These are phyloP conservation scores for Mrakia blollopis DNA, from an alignment of 768 basidiomycete genomes.

Conservation along the genomic window DNA sequence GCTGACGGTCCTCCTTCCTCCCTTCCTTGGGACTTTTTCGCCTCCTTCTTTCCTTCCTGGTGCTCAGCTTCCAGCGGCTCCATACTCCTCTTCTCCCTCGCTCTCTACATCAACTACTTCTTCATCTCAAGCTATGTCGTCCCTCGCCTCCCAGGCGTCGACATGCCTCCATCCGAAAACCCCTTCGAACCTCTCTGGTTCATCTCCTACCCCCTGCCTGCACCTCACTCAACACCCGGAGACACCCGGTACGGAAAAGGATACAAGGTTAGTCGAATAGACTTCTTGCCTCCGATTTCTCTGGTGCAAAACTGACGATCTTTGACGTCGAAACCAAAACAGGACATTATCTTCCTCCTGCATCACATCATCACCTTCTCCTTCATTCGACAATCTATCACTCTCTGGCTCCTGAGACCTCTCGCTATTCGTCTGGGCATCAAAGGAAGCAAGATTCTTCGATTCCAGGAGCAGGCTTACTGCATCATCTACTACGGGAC, in stretches of 20 bases:
- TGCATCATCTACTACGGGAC: constrained; percentile 71
- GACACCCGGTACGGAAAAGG: constrained; percentile 51
- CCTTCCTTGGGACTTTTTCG: not conserved
- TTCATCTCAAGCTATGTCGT: constrained; percentile 60
- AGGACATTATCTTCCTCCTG: constrained; percentile 71
- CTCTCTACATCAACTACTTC: constrained; percentile 40
- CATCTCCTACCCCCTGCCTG: constrained; percentile 44
- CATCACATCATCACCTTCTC: constrained; percentile 87
- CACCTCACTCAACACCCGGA: constrained; percentile 33
- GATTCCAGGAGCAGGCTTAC: constrained; percentile 89
- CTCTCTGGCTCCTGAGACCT: constrained; percentile 60
- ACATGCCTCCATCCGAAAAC: constrained; percentile 51
- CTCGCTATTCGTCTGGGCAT: constrained; percentile 69
- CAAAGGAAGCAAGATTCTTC: constrained; percentile 62
- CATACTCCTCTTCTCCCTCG: constrained; percentile 37
- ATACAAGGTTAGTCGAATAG: constrained; percentile 43
- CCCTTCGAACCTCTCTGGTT: constrained; percentile 70
- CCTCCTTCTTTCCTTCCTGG: constrained; percentile 15
- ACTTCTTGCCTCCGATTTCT: not conserved
- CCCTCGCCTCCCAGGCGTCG: constrained; percentile 41
- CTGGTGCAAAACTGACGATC: not conserved
- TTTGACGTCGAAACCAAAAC: constrained; percentile 9
- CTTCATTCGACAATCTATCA: constrained; percentile 71
- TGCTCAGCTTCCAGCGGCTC: constrained; percentile 35
- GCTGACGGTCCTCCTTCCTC: not conserved